These are phyloP conservation scores for Clonostachys byssicola DNA, from an alignment of 2,329 filamentous ascomycete genomes.

Conservation along the genomic window DNA sequence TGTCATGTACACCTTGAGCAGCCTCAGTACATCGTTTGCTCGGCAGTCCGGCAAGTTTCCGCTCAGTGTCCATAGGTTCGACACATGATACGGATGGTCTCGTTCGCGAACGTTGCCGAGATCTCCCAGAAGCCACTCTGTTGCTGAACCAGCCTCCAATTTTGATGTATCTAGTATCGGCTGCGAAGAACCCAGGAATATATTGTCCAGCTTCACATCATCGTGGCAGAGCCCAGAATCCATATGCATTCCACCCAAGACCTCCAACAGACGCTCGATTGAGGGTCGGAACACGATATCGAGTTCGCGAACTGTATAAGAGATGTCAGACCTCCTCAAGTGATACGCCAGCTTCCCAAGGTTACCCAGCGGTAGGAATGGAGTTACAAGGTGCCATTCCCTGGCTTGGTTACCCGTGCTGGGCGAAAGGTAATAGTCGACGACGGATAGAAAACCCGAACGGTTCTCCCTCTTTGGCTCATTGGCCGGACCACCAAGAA, in stretches of 20 bases:
- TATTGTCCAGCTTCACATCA: conserved; percentile 24
- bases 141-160: neutral
- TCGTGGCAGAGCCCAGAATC: conserved; percentile 20
- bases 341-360: conserved; percentile 14
- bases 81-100: conserved; percentile 20
- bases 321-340: conserved; percentile 6
- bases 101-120: conserved; percentile 21
- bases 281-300: conserved; percentile 20
- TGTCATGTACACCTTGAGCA: conserved; percentile 19
- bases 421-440: conserved; percentile 20
- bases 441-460: conserved; percentile 16
- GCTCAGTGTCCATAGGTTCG: conserved; percentile 17
- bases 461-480: neutral
- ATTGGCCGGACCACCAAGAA: conserved; percentile 15
- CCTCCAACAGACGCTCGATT: conserved; percentile 16
- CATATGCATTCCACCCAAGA: conserved; percentile 16
- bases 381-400: conserved; percentile 21
- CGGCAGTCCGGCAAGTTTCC: conserved; percentile 21
- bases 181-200: conserved; percentile 13
- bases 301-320: conserved; percentile 14
- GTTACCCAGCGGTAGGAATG: conserved; percentile 15
- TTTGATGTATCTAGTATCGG: conserved; percentile 1
- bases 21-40: conserved; percentile 20
- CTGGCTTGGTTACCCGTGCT: neutral
- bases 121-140: conserved; percentile 21